Evolutionary conservation across 2,329 filamentous ascomycete species (phyloP).

Genomic region (Paecilomyces sp.): DNA sequence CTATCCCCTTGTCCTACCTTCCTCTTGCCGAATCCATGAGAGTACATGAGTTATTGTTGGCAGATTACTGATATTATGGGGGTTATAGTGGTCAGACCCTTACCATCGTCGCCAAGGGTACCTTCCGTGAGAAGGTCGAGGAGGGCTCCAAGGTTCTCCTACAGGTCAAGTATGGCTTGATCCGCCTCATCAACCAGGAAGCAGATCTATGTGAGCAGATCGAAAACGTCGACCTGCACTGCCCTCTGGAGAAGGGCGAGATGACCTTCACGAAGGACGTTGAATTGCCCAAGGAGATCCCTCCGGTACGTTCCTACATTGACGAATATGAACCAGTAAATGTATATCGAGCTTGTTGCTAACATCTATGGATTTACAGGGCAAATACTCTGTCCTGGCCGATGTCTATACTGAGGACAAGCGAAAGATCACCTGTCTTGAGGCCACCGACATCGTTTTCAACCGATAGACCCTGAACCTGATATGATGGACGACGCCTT

Average conservation of each 20-base stretch:
- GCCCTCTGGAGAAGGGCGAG: constrained; percentile 75
- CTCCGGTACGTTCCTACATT: constrained; percentile 59
- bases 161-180: constrained; percentile 88
- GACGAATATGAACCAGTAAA: constrained; percentile 2
- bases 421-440: constrained; percentile 77
- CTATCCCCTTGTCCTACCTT: background rate
- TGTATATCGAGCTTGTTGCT: background rate
- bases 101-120: constrained; percentile 69
- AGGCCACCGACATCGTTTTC: constrained; percentile 46
- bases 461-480: constrained; percentile 3
- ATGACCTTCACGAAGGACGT: constrained; percentile 72
- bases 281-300: constrained; percentile 77
- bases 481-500: background rate
- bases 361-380: constrained; percentile 44
- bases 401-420: constrained; percentile 72
- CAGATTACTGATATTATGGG: constrained; percentile 12
- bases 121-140: constrained; percentile 63
- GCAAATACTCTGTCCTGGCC: constrained; percentile 81
- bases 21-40: background rate
- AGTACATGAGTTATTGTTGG: background rate
- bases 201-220: constrained; percentile 86
- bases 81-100: constrained; percentile 64
- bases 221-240: constrained; percentile 78
- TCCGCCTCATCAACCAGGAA: constrained; percentile 73
- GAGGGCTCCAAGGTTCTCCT: constrained; percentile 75